Evolutionary conservation across 805 yeast species (phyloP).

Genomic region (Jamesozyma spencerorum): DNA sequence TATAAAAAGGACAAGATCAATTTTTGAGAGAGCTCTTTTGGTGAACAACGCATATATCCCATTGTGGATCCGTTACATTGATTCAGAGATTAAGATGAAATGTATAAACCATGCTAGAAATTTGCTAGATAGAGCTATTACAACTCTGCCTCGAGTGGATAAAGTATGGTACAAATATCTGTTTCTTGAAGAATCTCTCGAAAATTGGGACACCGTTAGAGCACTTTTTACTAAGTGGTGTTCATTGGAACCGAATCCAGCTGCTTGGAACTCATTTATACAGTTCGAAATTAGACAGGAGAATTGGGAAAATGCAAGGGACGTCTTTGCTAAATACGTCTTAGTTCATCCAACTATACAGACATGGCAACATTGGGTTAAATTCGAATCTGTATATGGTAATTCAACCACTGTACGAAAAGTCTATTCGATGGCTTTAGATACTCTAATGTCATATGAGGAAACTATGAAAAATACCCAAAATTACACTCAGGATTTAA

Average conservation of each 20-base stretch:
- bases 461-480: conserved; percentile 15
- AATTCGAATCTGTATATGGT: conserved; percentile 54
- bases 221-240: conserved; percentile 72
- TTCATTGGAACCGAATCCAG: conserved; percentile 56
- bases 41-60: conserved; percentile 71
- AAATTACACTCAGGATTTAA: conserved; percentile 29
- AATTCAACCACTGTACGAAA: conserved; percentile 41
- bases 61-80: conserved; percentile 77
- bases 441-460: conserved; percentile 33
- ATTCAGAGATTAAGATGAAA: conserved; percentile 59
- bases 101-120: conserved; percentile 86
- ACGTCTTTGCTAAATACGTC: conserved; percentile 49
- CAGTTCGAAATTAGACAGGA: conserved; percentile 63
- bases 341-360: conserved; percentile 40
- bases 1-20: conserved; percentile 67
- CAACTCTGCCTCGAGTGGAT: conserved; percentile 65
- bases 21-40: conserved; percentile 78
- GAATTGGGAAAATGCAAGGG: conserved; percentile 48
- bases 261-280: conserved; percentile 69
- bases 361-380: conserved; percentile 70
- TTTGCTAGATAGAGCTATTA: conserved; percentile 67
- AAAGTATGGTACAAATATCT: conserved; percentile 83
- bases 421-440: conserved; percentile 60
- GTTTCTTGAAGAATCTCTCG: conserved; percentile 71
- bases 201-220: conserved; percentile 53